Evolutionary conservation across 306 rosid genomes (phyloP), one percentile per base, ranked within the genome.

Genomic region (Canavalia ensiformis): DNA sequence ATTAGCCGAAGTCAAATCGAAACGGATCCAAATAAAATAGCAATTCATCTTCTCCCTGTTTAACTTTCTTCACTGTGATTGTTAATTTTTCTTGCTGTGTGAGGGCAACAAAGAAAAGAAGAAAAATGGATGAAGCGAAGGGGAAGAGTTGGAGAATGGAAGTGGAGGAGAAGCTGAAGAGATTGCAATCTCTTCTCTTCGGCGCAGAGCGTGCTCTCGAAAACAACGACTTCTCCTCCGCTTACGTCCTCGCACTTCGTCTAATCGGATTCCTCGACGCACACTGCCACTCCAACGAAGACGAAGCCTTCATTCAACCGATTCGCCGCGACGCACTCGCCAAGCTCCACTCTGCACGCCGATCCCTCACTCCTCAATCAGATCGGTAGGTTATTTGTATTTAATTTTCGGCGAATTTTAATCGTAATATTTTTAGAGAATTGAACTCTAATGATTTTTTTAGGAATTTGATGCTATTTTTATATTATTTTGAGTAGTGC

Each of bases 241-340:
- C 98, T 45, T 90, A 88, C 52, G 52, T 91, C 13, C 85, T 95
- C 47, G 84, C 91, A 6, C 97, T 93, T 67, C 92, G 96, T 51
- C 99, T 95, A 57, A 69, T 95, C 30, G 97, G 96, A 66, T 95
- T 95, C 85, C 92, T 95, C 51, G 91, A 93, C 55, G 90, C 97
- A 0, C 91, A 76, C 1, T 78, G 87, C 31, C 79, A 75, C 45
- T 87, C 94, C 34, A 86, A 87, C 6, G 77, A 74, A 41, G 98
- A 93, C 54, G 77, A 85, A 71, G 88, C 94, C 75, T 91, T 85
- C 76, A n/a, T 91, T 47, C 90, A 44, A 41, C 96, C 95, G 7
- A 91, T 88, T 45, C 95, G 97, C 67, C 90, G 84, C 13, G 85
- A 91, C 34, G 91, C 87, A 1, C 50, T 88, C 56, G 67, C 91